Evolutionary conservation across 192 early-diverging fungal genomes (phyloP), one percentile per base, ranked within the genome.

Genomic region (Backusella morwellensis): DNA sequence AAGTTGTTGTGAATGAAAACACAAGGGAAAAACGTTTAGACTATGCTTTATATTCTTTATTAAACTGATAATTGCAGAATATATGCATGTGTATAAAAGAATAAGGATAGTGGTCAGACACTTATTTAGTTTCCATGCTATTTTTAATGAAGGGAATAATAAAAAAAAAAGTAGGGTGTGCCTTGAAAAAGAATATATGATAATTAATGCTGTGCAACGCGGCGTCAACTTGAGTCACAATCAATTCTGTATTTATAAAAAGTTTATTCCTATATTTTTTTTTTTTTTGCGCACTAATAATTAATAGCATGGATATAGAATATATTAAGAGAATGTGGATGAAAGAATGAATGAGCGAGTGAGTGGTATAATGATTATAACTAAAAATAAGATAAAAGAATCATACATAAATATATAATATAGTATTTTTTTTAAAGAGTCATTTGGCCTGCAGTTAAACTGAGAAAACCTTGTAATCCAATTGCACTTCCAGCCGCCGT

Each of bases 401-500:
- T 56, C 52, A 56, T 56, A 56, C 52, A 56, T 56, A 23, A 56
- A 8, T 23, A 23, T 23, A 56, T 56, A 26, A 56, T 23, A 26
- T 5, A 50, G 17, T 50, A 50, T 50, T 52, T 52, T 52, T 7
- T 26, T 63, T 63, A 63, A 12, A 63, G 56, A 29, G 56, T 63
- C 56, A 63, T 63, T 63, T 63, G 56, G 56, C 56, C 56, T 29
- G 56, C 9, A 63, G 56, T 63, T 29, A 63, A 63, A 63, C 56
- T 63, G 26, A 63, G 56, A 63, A 63, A 63, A 63, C 56, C 11
- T 29, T 63, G 56, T 29, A 63, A 12, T 63, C 56, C 56, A 63
- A 63, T 29, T 63, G 56, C 56, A 29, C 26, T 63, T 63, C 56
- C 26, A 29, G 56, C 56, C 21, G 56, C 56, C 8, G 56, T 63